These are phyloP conservation scores for Hericium coralloides DNA, from an alignment of 768 basidiomycete genomes.

Conservation along the genomic window DNA sequence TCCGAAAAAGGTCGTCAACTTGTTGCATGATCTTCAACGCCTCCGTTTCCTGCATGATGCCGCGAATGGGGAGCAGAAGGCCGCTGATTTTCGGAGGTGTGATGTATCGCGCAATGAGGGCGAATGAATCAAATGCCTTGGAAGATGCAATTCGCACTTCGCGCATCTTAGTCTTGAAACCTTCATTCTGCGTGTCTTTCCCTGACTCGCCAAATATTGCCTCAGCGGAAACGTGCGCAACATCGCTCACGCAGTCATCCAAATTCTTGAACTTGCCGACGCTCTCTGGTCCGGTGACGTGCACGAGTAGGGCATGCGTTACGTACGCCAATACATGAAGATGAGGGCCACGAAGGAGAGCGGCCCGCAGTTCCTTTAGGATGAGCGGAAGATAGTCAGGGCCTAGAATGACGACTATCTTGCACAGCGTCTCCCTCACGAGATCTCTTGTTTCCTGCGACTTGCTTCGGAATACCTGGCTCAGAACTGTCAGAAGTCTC, in stretches of 20 bases:
- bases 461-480: conserved; percentile 86
- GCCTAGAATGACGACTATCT: conserved; percentile 67
- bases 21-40: conserved; percentile 70
- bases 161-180: conserved; percentile 90
- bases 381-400: conserved; percentile 64
- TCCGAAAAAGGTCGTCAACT: conserved; percentile 82
- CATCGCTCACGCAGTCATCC: conserved; percentile 70
- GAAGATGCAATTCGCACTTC: conserved; percentile 81
- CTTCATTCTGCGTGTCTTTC: conserved; percentile 79
- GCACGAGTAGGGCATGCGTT: conserved; percentile 72
- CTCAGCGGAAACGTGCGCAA: conserved; percentile 75
- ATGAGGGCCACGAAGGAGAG: conserved; percentile 86
- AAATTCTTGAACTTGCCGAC: conserved; percentile 48
- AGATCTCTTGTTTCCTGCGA: conserved; percentile 91
- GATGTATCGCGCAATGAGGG: conserved; percentile 68
- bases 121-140: conserved; percentile 82
- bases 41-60: conserved; percentile 81
- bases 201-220: conserved; percentile 94
- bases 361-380: conserved; percentile 74
- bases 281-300: conserved; percentile 60
- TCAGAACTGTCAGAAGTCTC: conserved; percentile 73
- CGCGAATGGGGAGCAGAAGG: conserved; percentile 69
- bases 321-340: conserved; percentile 86
- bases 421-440: conserved; percentile 72
- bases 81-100: conserved; percentile 69